These are phyloP conservation scores for Massarina eburnea DNA, from an alignment of 2,329 filamentous ascomycete genomes.

Conservation along the genomic window DNA sequence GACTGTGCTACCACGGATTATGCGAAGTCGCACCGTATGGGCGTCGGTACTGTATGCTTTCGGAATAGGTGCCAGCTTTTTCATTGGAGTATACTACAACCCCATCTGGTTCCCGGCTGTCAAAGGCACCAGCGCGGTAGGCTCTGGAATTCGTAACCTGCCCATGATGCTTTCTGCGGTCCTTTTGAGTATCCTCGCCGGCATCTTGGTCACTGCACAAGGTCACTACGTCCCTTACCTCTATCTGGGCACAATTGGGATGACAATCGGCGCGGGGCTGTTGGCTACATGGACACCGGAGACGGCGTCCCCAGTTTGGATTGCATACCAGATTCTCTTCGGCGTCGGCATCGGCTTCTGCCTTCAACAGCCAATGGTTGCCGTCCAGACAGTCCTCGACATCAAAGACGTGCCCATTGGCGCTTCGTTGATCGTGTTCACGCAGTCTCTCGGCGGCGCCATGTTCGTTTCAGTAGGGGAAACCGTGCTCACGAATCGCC, in stretches of 20 bases:
- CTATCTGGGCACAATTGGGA: slow-evolving; percentile 14
- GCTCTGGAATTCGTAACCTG: slow-evolving; percentile 47
- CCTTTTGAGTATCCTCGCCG: slow-evolving; percentile 39
- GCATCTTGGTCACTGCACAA: slow-evolving; percentile 12
- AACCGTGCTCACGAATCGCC: slow-evolving; percentile 43
- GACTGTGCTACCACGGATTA: too few species aligned
- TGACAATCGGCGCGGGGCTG: slow-evolving; percentile 43
- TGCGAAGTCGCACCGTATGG: too few species aligned
- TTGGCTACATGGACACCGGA: slow-evolving; percentile 41
- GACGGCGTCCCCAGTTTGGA: slow-evolving; percentile 42
- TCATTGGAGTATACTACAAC: slow-evolving; percentile 47
- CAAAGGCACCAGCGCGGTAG: slow-evolving; percentile 32
- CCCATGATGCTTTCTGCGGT: slow-evolving; percentile 40
- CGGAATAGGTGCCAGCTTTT: slow-evolving; percentile 41
- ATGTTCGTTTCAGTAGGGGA: slow-evolving; percentile 45
- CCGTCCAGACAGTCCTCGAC: slow-evolving; percentile 9
- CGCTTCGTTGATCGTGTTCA: slow-evolving; percentile 43
- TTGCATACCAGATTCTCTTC: slow-evolving; percentile 49
- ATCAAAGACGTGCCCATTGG: slow-evolving; percentile 40
- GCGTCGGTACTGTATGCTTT: too few species aligned
- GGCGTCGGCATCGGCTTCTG: slow-evolving; percentile 42
- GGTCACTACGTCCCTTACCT: neutral
- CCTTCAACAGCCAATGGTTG: slow-evolving; percentile 6
- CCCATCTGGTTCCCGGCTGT: slow-evolving; percentile 53
- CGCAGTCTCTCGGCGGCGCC: slow-evolving; percentile 42